Conservation (phyloP, 305 asterid genomes). For the Solanum hybrid region DNA sequence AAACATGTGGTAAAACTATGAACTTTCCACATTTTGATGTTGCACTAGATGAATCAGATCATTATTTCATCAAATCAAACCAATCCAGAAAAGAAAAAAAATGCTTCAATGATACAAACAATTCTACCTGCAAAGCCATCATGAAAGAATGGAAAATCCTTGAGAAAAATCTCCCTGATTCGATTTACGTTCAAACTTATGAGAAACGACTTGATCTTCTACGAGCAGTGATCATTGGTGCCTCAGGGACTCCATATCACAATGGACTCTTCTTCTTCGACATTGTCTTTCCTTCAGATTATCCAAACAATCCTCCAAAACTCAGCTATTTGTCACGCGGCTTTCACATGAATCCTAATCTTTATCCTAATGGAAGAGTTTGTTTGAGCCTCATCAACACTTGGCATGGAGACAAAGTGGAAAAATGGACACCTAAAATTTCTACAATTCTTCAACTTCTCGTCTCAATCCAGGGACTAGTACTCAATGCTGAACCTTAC, state of each 20-base stretch:
- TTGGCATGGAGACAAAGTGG: slow-evolving; percentile 17
- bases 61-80: neutral
- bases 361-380: slow-evolving; percentile 21
- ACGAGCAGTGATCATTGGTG: slow-evolving; percentile 45
- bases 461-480: slow-evolving; percentile 48
- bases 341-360: slow-evolving; percentile 37
- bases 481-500: slow-evolving; percentile 31
- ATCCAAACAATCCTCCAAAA: slow-evolving; percentile 35
- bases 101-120: neutral
- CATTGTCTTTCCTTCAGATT: slow-evolving; percentile 29
- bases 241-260: slow-evolving; percentile 39
- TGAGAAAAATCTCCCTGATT: slow-evolving; percentile 29
- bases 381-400: slow-evolving; percentile 51
- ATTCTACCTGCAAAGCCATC: neutral
- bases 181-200: slow-evolving; percentile 35
- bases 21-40: slow-evolving; percentile 8
- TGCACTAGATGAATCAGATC: slow-evolving; percentile 8
- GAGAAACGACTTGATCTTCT: slow-evolving; percentile 38
- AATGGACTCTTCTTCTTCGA: slow-evolving; percentile 57
- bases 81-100: neutral
- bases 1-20: neutral
- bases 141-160: slow-evolving; percentile 54
- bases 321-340: slow-evolving; percentile 38
- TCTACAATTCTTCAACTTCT: slow-evolving; percentile 45
- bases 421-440: slow-evolving; percentile 23